Base-by-base conservation (phyloP, 2,329 filamentous ascomycete species). In the Aureobasidium mangrovei region DNA sequence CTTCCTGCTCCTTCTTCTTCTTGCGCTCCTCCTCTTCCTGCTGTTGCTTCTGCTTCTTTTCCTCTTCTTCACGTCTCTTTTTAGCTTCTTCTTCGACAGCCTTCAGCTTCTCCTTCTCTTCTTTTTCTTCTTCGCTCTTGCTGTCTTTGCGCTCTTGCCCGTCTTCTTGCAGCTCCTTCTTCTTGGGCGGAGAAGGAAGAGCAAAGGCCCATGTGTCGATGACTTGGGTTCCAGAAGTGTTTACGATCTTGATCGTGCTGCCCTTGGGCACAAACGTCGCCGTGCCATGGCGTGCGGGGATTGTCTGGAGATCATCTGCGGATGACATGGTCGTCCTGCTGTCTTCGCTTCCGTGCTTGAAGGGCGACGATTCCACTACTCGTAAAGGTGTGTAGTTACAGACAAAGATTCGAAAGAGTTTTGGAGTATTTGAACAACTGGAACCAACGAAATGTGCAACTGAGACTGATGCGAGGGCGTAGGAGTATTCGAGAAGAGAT, bases 121-220 rank as follows among this genome's bases (percentile, higher is more conserved):
- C 51, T 45, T 61, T 46, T 40, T 62, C 57, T 5, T 53, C 58
- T 53, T 54, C 43, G 1, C 55, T 56, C 4, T 52, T 57, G 33
- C 32, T 46, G 4, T 63, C 61, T 53, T 61, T 61, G 7, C 57
- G 59, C 26, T 54, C 53, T 32, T 8, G 57, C 57, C 39, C 60
- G 52, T 4, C 53, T 60, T 2, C 59, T 61, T 0, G 58, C 61
- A 7, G 58, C 1, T 67, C 66, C 7, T 60, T 67, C 18, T 69
- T 64, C 35, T 69, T 67, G 3, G 73, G 74, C 12, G 74, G 73
- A n/a, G 69, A 65, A 7, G 69, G 69, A 33, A 77, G 59, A 1
- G 71, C 71, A 59, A 77, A 76, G 0, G 73, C 74, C 74, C 74
- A 77, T 27, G 72, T 74, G 55, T 74, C 74, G 27, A 76, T 67